These are phyloP conservation scores for Eucalyptus curtisii DNA, from an alignment of 345 rosid species.

Conservation along the genomic window DNA sequence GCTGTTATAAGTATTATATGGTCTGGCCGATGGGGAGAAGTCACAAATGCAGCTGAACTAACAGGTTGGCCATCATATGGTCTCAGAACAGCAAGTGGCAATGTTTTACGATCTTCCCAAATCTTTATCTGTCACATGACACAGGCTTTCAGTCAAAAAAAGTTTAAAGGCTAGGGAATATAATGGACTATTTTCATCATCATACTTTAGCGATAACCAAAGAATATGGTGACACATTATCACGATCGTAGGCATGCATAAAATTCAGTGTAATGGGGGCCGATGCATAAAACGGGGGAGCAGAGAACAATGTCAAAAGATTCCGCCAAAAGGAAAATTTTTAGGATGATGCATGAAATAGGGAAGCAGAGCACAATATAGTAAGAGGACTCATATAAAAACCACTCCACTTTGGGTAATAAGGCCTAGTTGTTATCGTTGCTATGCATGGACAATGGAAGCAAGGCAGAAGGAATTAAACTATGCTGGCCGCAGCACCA, in stretches of 20 bases:
- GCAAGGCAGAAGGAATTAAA: background rate
- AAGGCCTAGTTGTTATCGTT: background rate
- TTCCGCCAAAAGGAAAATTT: background rate
- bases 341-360: background rate
- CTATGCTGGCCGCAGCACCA: background rate
- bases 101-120: constrained; percentile 77
- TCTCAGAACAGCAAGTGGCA: constrained; percentile 56
- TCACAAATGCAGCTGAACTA: constrained; percentile 55
- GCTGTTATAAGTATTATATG: constrained; percentile 79
- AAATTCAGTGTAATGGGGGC: background rate
- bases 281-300: background rate
- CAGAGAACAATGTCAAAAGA: background rate
- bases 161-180: background rate
- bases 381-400: background rate
- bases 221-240: background rate
- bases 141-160: background rate
- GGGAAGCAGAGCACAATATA: background rate
- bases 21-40: constrained; percentile 64
- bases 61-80: constrained; percentile 87
- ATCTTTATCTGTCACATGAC: constrained; percentile 57
- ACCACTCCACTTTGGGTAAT: background rate
- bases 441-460: background rate
- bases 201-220: background rate
- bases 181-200: background rate
- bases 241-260: background rate